Evolutionary conservation across 2,329 filamentous ascomycete genomes (phyloP).

Genomic region (Alternaria dauci): DNA sequence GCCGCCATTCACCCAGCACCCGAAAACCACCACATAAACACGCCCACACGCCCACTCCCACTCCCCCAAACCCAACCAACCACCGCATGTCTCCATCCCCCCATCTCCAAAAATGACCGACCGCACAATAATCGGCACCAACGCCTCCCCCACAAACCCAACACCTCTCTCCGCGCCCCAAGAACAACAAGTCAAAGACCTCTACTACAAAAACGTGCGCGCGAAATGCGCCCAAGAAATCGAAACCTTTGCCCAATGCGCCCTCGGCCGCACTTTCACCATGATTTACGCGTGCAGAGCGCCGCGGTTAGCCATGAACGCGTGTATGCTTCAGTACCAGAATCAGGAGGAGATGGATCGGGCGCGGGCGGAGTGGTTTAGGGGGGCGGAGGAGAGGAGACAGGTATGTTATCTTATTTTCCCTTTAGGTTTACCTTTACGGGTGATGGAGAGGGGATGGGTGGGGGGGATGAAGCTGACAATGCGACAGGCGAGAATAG

Average conservation of each 20-base stretch:
- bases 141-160: slow-evolving; percentile 41
- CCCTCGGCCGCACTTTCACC: slow-evolving; percentile 82
- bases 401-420: no score
- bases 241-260: slow-evolving; percentile 84
- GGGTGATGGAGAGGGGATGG: no score
- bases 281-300: slow-evolving; percentile 86
- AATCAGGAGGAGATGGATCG: slow-evolving; percentile 85
- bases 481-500: slow-evolving; percentile 65
- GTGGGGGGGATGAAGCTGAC: no score
- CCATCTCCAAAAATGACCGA: slow-evolving; percentile 25
- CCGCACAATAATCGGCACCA: slow-evolving; percentile 31
- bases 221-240: slow-evolving; percentile 76
- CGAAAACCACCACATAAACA: background rate
- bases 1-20: background rate
- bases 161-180: slow-evolving; percentile 80
- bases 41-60: background rate
- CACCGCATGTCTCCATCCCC: no score
- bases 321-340: slow-evolving; percentile 88
- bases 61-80: no score
- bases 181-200: slow-evolving; percentile 72
- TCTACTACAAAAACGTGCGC: slow-evolving; percentile 82
- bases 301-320: slow-evolving; percentile 87
- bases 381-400: slow-evolving; percentile 73
- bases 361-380: slow-evolving; percentile 94
- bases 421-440: no score